These are phyloP conservation scores for Coniophora puteana DNA, from an alignment of 1,284 basidiomycete species.

Conservation along the genomic window DNA sequence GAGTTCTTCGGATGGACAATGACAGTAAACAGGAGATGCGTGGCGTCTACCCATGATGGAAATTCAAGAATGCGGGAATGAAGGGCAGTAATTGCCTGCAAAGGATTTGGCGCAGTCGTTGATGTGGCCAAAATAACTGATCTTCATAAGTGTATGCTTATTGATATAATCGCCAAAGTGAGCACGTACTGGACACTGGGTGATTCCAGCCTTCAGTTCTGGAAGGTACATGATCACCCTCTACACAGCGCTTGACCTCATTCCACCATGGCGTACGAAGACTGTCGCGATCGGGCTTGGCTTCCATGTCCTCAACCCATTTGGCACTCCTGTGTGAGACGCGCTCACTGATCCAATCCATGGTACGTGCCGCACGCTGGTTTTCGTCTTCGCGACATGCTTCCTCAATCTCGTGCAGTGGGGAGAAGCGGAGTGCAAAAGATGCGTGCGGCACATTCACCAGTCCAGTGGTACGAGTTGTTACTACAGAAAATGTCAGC, in stretches of 20 bases:
- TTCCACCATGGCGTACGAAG: conserved; percentile 78
- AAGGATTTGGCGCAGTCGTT: conserved; percentile 69
- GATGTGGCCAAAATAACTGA: conserved; percentile 78
- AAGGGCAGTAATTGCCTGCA: conserved; percentile 69
- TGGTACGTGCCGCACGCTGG: conserved; percentile 64
- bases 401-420: conserved; percentile 62
- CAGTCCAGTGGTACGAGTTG: conserved; percentile 69
- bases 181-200: conserved; percentile 64
- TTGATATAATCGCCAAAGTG: conserved; percentile 5
- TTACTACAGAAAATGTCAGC: conserved; percentile 44
- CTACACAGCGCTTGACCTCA: conserved; percentile 67
- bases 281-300: conserved; percentile 34
- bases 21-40: conserved; percentile 64
- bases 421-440: conserved; percentile 73
- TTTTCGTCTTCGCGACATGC: conserved; percentile 75
- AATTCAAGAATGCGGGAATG: conserved; percentile 62
- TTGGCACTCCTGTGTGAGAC: conserved; percentile 54
- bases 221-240: conserved; percentile 70
- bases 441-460: conserved; percentile 64
- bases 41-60: conserved; percentile 74
- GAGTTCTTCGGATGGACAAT: conserved; percentile 73
- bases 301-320: conserved; percentile 64
- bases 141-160: conserved; percentile 11
- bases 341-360: conserved; percentile 78
- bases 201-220: conserved; percentile 79